A percentile compares a stretch with the other conserved stretches of the same genome.
phyloP scores from a whole-genome alignment of 306 rosid species.

The Oxytropis ochrocephala region DNA sequence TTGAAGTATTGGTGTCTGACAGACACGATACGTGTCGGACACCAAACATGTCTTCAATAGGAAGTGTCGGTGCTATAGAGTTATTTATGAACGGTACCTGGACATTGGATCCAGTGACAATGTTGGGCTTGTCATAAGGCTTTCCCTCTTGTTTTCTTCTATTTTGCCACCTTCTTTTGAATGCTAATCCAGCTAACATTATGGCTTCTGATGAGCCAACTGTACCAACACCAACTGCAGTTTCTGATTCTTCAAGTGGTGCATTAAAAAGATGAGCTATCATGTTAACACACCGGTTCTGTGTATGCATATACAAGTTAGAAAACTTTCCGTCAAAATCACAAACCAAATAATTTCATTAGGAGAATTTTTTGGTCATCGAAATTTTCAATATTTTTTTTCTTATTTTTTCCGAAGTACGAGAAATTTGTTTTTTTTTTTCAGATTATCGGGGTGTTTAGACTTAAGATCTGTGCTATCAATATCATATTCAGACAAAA shows the following conservation, averaged over 20 bases:
- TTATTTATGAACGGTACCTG: constrained; percentile 38
- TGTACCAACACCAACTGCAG: constrained; percentile 89
- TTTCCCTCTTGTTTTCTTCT: constrained; percentile 49
- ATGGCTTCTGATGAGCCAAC: constrained; percentile 97
- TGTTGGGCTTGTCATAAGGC: constrained; percentile 80
- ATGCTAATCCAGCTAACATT: constrained; percentile 95
- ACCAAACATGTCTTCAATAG: too few species aligned
- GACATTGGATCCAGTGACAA: constrained; percentile 93
- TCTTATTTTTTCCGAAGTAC: too few species aligned
- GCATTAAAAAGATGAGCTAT: constrained; percentile 91
- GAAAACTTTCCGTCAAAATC: neutral
- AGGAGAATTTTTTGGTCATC: too few species aligned
- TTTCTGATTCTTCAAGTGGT: constrained; percentile 60
- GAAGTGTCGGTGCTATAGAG: too few species aligned
- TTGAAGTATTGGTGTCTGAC: too few species aligned
- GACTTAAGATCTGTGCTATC: too few species aligned
- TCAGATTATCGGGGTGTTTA: too few species aligned
- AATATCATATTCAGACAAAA: too few species aligned
- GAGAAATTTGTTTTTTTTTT: too few species aligned
- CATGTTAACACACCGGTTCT: constrained; percentile 95
- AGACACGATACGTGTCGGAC: too few species aligned
- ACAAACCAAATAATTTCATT: too few species aligned
- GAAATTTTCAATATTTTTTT: too few species aligned
- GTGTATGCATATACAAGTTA: neutral
- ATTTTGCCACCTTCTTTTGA: constrained; percentile 93